Evolutionary conservation across 305 asterid species (phyloP), one percentile per base, ranked within the genome.

Genomic region (Solanum chacoense): DNA sequence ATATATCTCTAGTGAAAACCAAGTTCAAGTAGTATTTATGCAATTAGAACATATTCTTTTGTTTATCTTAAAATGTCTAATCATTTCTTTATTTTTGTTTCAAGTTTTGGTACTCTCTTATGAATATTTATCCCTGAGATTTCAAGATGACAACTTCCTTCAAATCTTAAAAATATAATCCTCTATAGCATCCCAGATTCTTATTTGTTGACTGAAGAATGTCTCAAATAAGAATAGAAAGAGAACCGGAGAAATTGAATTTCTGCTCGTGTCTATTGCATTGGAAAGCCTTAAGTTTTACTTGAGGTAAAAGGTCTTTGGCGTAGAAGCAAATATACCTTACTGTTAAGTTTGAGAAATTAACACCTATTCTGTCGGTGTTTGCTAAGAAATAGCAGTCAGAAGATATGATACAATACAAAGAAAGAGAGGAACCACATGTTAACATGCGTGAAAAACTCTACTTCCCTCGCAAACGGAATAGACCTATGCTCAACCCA

Each of bases 21-120:
- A 86, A 86, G 88, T 31, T 31, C 73, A 38, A 72, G 84, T 38
- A 40, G 81, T 86, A 86, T 72, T 86, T 86, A 75, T 40, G 76
- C 88, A 84, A 71, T 84, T 84, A 84, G 74, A 55, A 11, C 74
- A 22, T 84, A 84, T 84, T 84, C 74, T 84, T 84, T 84, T 84
- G 74, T 55, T 84, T 2, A 32, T 84, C 74, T 0, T 14, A 31
- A 84, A 6, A 20, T 55, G 73, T 11, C 74, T 83, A 31, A 11
- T 84, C 42, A 84, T 55, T 84, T 55, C 32, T 84, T 84, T 55
- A 67, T 11, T 83, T 50, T 83, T 28, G 18, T 29, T 55, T 22
- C 26, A 22, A 20, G 42, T 50, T 50, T 5, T 83, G 22, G 20
- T 20, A 20, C 7, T 29, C 40, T 29, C 42, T 2, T 11, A 3